phyloP scores from a whole-genome alignment of 2,329 filamentous ascomycete genomes.

The Endocalyx cinctus region DNA sequence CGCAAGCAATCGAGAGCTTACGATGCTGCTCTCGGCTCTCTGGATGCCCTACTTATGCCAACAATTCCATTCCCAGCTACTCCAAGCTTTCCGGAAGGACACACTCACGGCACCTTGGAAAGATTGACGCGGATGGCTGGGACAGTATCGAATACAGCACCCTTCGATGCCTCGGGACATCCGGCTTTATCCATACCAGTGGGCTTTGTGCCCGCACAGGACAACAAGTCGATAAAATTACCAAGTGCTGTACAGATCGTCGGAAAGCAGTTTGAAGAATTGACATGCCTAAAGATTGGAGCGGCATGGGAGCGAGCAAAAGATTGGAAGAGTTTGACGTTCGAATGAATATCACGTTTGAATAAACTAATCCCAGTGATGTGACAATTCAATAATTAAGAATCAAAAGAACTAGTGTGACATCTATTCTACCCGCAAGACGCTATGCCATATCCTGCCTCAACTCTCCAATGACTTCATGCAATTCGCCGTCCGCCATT shows the following conservation, averaged over 20 bases:
- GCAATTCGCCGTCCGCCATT: slow-evolving; percentile 19
- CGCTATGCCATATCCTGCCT: background rate
- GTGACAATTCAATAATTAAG: too few species aligned
- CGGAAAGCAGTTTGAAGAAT: slow-evolving; percentile 20
- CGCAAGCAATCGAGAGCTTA: slow-evolving; percentile 16
- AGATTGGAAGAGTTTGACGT: slow-evolving; percentile 25
- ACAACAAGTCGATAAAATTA: slow-evolving; percentile 19
- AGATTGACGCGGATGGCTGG: slow-evolving; percentile 11
- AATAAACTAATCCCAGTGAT: too few species aligned
- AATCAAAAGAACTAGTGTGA: too few species aligned
- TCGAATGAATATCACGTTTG: too few species aligned
- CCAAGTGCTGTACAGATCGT: slow-evolving; percentile 24
- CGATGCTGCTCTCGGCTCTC: slow-evolving; percentile 16
- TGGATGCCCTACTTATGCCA: slow-evolving; percentile 25
- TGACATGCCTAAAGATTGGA: slow-evolving; percentile 20
- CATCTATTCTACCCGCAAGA: slow-evolving; percentile 1
- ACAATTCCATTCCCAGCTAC: slow-evolving; percentile 16
- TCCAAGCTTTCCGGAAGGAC: slow-evolving; percentile 17
- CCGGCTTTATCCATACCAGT: slow-evolving; percentile 24
- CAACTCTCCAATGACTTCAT: slow-evolving; percentile 3
- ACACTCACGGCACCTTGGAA: slow-evolving; percentile 10
- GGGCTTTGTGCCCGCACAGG: slow-evolving; percentile 21
- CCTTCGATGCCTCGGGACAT: slow-evolving; percentile 21
- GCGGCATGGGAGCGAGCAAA: slow-evolving; percentile 24
- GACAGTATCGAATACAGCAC: slow-evolving; percentile 19